Evolutionary conservation across 2,329 filamentous ascomycete species (phyloP).

Genomic region (Sporothrix brasiliensis): DNA sequence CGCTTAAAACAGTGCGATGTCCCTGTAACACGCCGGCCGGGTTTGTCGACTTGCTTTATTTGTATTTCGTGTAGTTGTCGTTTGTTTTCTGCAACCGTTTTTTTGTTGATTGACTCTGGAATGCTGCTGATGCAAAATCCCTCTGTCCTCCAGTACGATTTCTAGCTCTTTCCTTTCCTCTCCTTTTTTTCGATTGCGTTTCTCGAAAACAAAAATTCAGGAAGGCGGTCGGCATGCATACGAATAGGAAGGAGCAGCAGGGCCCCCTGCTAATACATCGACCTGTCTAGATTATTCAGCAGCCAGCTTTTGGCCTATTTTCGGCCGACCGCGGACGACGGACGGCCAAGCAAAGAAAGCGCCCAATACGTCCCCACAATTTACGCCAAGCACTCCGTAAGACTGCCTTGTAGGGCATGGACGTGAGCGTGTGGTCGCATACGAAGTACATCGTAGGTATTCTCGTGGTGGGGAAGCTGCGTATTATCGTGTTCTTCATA

Average conservation of each 20-base stretch:
- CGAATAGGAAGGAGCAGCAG: background rate
- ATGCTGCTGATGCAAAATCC: background rate
- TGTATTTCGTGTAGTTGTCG: background rate
- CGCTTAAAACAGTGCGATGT: background rate
- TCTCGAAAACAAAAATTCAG: background rate
- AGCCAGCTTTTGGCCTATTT: background rate
- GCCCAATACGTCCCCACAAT: background rate
- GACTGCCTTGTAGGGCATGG: too few relatives aligned
- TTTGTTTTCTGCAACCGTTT: background rate
- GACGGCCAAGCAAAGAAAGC: slow-evolving; percentile 12
- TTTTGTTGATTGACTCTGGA: too few relatives aligned
- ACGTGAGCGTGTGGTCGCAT: too few relatives aligned
- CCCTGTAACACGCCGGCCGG: background rate
- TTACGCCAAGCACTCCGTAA: background rate
- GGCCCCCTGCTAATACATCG: background rate
- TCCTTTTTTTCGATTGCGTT: background rate
- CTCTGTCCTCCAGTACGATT: background rate
- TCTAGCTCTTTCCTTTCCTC: background rate
- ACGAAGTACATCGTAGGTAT: too few relatives aligned
- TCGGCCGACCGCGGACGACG: slow-evolving; percentile 26
- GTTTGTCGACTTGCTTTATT: background rate
- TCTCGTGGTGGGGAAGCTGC: too few relatives aligned
- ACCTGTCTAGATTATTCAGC: slow-evolving; percentile 17
- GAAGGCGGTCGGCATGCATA: background rate
- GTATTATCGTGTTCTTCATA: too few relatives aligned